phyloP scores from a whole-genome alignment of 345 rosid genomes.

The Eucalyptus polyanthemos region DNA sequence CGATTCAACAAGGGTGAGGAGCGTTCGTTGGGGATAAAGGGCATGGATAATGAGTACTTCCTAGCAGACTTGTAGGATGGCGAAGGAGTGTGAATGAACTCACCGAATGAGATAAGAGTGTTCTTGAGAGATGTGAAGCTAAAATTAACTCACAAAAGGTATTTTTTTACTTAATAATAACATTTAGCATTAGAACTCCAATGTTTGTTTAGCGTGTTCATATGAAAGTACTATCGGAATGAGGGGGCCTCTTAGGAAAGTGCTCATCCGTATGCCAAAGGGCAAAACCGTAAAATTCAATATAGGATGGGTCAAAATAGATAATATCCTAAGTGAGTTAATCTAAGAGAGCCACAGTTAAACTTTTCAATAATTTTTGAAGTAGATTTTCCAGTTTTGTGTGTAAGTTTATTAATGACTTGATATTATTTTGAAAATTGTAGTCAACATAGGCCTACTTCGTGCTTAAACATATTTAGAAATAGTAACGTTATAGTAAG shows the following conservation, averaged over 20 bases:
- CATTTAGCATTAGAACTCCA: too few relatives aligned
- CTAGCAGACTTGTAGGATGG: neutral
- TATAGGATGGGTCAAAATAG: neutral
- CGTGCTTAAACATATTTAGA: neutral
- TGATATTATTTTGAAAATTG: neutral
- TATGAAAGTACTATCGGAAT: too few relatives aligned
- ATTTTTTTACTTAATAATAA: too few relatives aligned
- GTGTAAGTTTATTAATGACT: neutral
- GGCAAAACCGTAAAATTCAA: neutral
- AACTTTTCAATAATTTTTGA: neutral
- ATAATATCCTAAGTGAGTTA: neutral
- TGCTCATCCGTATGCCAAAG: neutral
- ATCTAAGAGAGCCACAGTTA: neutral
- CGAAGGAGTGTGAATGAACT: neutral
- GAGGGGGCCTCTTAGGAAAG: neutral
- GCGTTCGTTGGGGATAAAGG: accelerated
- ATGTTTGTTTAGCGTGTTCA: too few relatives aligned
- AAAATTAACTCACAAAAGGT: neutral
- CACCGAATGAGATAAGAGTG: accelerated
- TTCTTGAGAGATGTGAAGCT: neutral
- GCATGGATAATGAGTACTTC: neutral
- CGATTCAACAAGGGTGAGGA: accelerated
- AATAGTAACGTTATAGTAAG: accelerated
- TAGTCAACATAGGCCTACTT: neutral
- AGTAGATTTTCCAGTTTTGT: neutral